Percentiles rank a stretch among this genome's conserved stretches.
phyloP scores from a whole-genome alignment of 768 basidiomycete species.

The Tubosaeta sp. region DNA sequence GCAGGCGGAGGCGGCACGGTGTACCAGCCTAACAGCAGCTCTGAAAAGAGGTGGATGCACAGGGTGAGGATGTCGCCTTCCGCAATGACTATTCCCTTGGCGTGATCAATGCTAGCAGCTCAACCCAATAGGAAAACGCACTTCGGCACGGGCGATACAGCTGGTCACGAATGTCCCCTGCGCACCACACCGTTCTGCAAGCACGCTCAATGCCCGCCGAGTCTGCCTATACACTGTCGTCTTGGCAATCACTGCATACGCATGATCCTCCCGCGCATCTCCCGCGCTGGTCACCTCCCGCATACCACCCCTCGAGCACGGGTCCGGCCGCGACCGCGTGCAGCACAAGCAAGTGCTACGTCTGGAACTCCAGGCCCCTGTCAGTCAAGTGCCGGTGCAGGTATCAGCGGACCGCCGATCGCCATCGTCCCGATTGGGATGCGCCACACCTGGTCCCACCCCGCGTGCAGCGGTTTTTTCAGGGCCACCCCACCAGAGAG shows the following conservation, averaged over 20 bases:
- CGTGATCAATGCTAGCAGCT: conserved; percentile 6
- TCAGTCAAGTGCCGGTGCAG: conserved; percentile 46
- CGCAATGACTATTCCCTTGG: conserved; percentile 52
- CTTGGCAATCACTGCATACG: conserved; percentile 47
- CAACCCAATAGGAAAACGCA: conserved; percentile 26
- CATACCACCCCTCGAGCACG: too few species aligned
- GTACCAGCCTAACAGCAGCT: conserved; percentile 55
- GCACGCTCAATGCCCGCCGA: conserved; percentile 42
- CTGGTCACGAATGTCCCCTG: conserved; percentile 65
- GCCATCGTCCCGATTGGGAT: conserved; percentile 52
- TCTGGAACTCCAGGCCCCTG: conserved; percentile 50
- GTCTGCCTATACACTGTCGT: conserved; percentile 51
- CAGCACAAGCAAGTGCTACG: conserved; percentile 58
- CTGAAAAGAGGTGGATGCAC: conserved; percentile 55
- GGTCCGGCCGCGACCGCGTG: conserved; percentile 42
- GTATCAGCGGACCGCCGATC: conserved; percentile 46
- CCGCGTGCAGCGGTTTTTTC: conserved; percentile 40
- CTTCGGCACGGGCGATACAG: conserved; percentile 53
- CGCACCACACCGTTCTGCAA: conserved; percentile 62
- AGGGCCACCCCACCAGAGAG: conserved; percentile 19
- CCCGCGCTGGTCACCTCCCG: too few species aligned
- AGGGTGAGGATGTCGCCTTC: conserved; percentile 52
- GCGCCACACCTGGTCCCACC: conserved; percentile 55
- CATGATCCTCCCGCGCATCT: too few species aligned
- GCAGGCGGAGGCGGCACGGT: conserved; percentile 41